phyloP scores from a whole-genome alignment of 2,329 filamentous ascomycete species.

The Hirsutella minnesotensis region DNA sequence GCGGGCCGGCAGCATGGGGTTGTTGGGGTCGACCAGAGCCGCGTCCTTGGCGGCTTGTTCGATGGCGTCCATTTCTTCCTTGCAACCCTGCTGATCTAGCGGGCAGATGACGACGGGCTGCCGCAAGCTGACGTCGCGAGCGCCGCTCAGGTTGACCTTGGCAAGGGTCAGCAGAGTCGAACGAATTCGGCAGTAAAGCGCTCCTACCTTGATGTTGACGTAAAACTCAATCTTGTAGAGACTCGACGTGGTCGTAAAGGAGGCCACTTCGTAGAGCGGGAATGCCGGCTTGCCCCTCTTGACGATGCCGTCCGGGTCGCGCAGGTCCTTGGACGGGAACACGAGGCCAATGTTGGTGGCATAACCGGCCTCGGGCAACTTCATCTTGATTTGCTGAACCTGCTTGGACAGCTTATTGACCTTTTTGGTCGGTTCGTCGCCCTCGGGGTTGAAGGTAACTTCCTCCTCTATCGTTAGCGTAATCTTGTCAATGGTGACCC shows the following conservation, averaged over 20 bases:
- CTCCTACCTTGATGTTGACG: conserved; percentile 72
- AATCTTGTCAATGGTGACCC: conserved; percentile 88
- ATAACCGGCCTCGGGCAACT: conserved; percentile 82
- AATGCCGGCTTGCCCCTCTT: conserved; percentile 77
- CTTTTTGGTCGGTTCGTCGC: conserved; percentile 86
- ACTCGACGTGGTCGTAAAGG: conserved; percentile 87
- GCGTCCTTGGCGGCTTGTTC: conserved; percentile 93
- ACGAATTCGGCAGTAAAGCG: no score
- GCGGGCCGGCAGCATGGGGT: conserved; percentile 82
- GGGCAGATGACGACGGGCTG: conserved; percentile 95
- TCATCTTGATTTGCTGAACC: conserved; percentile 68
- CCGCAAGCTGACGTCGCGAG: conserved; percentile 76
- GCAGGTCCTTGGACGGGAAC: conserved; percentile 79
- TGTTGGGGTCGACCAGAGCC: conserved; percentile 72
- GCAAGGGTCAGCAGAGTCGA: conserved; percentile 3
- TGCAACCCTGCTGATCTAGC: conserved; percentile 87
- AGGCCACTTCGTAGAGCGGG: conserved; percentile 75
- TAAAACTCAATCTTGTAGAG: conserved; percentile 99
- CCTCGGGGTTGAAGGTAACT: conserved; percentile 97
- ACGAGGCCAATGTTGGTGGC: conserved; percentile 85
- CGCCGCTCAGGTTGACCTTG: conserved; percentile 77
- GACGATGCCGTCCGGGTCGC: conserved; percentile 79
- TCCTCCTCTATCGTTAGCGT: conserved; percentile 92
- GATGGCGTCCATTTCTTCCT: conserved; percentile 97
- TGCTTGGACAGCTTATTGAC: conserved; percentile 78